Evolutionary conservation across 176 grass and related monocot species (phyloP), one percentile per base, ranked within the genome.

Genomic region (Aegilops sharonensis): DNA sequence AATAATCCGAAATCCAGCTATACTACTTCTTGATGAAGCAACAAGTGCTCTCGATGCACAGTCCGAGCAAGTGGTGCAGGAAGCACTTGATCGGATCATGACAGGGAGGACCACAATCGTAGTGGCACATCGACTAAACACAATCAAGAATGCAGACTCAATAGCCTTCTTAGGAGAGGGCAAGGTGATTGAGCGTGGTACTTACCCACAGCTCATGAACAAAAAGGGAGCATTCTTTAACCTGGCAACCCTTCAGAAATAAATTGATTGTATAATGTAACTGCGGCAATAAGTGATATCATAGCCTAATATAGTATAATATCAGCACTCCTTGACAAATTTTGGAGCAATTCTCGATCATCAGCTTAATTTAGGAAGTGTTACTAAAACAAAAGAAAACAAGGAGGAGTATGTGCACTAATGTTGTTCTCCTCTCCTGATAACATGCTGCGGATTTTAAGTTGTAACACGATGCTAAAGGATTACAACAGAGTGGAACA

Each of bases 151-250:
- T 27, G 89, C 89, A 6, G 97, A 99, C 39, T 94, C 94, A 10
- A 99, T 98, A 61, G 97, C 92, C 43, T 96, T 98, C 77, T 75
- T 98, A 23, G 94, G 92, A 83, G 97, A 99, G 65, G 92, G 97
- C 15, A 94, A 91, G 85, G 87, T 96, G 71, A 79, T 91, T 87
- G 97, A 99, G 72, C 93, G 90, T 34, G 97, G 97, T 20, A 92
- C 87, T 82, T 99, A 99, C 54, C 75, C 92, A 27, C 97, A 98
- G 29, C 94, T 98, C 75, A 99, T 99, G 90, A 89, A 75, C 87
- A 99, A 92, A 89, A 96, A 99, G 72, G 97, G 97, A 11, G 94
- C 90, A 70, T 99, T 99, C 91, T 99, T 94, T 79, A 90, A 93
- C 80, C 85, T 99, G 25, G 97, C 92, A 45, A 80, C 83, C 73